Conservation (phyloP, 352 stramenopile species). For the Globisporangium sylvaticum region DNA sequence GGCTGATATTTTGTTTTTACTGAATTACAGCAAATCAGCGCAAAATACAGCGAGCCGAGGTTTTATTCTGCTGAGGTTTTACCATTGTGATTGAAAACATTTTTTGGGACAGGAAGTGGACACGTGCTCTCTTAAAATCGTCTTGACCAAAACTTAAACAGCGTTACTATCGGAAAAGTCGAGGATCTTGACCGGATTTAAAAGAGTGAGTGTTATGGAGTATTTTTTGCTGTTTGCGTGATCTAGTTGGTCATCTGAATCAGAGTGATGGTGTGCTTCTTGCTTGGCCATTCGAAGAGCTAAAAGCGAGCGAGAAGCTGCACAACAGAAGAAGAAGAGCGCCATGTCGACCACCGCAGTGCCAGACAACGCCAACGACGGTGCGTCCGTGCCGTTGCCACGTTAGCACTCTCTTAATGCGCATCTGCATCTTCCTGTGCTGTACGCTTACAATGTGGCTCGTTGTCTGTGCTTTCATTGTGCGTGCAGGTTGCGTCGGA, state of each 20-base stretch:
- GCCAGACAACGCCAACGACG: slow-evolving; percentile 66
- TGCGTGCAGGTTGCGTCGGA: slow-evolving; percentile 88
- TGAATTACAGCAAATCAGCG: not conserved
- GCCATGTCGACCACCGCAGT: slow-evolving; percentile 14
- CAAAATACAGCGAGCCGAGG: not conserved
- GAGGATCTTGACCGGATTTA: no score
- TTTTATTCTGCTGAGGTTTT: not conserved
- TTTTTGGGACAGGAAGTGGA: no score
- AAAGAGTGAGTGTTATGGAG: no score
- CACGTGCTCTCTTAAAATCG: no score
- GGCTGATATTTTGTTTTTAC: not conserved
- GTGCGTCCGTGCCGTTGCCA: slow-evolving; percentile 12
- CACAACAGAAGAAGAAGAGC: not conserved
- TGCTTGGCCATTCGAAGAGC: slow-evolving; percentile 1
- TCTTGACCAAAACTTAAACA: no score
- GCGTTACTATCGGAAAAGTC: no score
- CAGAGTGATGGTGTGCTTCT: not conserved
- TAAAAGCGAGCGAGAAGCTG: not conserved
- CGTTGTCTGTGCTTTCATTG: not conserved
- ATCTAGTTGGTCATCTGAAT: not conserved
- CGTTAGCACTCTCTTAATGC: not conserved
- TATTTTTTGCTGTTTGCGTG: slow-evolving; percentile 1
- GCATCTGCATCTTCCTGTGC: not conserved
- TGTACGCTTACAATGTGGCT: not conserved
- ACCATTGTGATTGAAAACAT: not conserved